These are phyloP conservation scores for Lentinula boryana DNA, from an alignment of 768 basidiomycete species.

Conservation along the genomic window DNA sequence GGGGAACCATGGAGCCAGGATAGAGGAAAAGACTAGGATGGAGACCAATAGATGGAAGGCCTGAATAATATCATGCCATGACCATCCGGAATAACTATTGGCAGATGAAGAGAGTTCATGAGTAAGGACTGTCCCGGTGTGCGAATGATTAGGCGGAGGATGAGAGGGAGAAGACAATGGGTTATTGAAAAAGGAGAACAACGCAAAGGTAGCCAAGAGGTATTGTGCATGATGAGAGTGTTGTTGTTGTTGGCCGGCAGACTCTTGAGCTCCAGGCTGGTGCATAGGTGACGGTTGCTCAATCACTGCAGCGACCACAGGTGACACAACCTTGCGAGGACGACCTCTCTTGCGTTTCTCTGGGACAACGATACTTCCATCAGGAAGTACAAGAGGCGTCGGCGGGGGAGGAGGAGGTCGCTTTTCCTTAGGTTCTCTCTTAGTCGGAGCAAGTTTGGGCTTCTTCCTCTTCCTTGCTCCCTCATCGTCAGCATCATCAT, in stretches of 20 bases:
- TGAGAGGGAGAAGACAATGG: conserved; percentile 36
- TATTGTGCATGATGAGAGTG: conserved; percentile 48
- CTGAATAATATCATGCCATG: conserved; percentile 52
- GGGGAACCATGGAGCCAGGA: conserved; percentile 39
- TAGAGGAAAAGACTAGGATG: conserved; percentile 51
- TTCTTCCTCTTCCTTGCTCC: conserved; percentile 63
- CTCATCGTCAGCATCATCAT: conserved; percentile 44
- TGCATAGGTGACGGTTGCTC: conserved; percentile 8
- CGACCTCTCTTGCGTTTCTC: conserved; percentile 85
- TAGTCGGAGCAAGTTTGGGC: conserved; percentile 30
- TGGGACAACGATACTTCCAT: conserved; percentile 29
- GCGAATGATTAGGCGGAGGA: conserved; percentile 31
- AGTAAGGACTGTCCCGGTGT: conserved; percentile 55
- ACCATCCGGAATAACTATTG: conserved; percentile 23
- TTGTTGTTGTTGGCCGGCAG: conserved; percentile 7
- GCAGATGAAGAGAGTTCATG: conserved; percentile 21
- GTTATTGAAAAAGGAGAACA: conserved; percentile 84
- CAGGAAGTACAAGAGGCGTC: conserved; percentile 19
- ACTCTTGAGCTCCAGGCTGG: conserved; percentile 4
- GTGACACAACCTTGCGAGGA: conserved; percentile 64
- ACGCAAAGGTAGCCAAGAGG: conserved; percentile 75
- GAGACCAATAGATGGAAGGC: conserved; percentile 63
- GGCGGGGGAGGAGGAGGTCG: conserved; percentile 22
- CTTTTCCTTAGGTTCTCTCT: conserved; percentile 36
- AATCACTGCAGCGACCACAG: conserved; percentile 25